Evolutionary conservation across 2,329 filamentous ascomycete species (phyloP), one percentile per base, ranked within the genome.

Genomic region (Sarocladiaceae sp.): DNA sequence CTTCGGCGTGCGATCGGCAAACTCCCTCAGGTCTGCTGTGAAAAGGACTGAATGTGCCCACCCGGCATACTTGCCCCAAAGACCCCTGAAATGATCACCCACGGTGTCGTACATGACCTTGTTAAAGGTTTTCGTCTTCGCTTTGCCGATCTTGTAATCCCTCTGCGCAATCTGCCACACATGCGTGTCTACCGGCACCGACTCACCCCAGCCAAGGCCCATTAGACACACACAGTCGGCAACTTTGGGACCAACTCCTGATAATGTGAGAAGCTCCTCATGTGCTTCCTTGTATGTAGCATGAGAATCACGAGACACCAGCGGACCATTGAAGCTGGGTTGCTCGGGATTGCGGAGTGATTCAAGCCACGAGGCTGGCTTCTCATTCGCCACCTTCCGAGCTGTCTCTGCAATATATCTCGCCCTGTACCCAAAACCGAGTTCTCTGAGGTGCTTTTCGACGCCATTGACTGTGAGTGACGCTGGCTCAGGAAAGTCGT

Each of bases 21-120:
- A 97, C 0, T 87, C 79, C 57, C 80, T 85, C 46, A 98, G 64
- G 58, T 98, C 90, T 0, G 93, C 94, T 0, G 93, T 95, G 58
- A 98, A 98, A 11, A 98, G 72, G 7, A 98, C 93, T 3, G 88
- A 95, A 66, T 98, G 93, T 9, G 94, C 93, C 94, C 94, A 98
- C 1, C 93, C 93, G 1, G 93, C 93, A 55, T 97, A 87, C 47
- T 84, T 78, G 0, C 93, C 93, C 93, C 94, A 98, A 1, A 97
- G 73, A 29, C 74, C 73, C 45, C 93, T 78, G 56, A 98, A 98
- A 55, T 94, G 85, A 50, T 95, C 86, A 1, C 86, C 93, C 12
- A 98, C 81, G 0, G 88, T 87, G 59, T 93, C 83, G 57, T 98
- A 97, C 50, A 88, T 90, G 32, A 76, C 78, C 58, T 94, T 94